Base-by-base conservation (phyloP, 257 asterid genomes). In the Lavandula angustifolia region DNA sequence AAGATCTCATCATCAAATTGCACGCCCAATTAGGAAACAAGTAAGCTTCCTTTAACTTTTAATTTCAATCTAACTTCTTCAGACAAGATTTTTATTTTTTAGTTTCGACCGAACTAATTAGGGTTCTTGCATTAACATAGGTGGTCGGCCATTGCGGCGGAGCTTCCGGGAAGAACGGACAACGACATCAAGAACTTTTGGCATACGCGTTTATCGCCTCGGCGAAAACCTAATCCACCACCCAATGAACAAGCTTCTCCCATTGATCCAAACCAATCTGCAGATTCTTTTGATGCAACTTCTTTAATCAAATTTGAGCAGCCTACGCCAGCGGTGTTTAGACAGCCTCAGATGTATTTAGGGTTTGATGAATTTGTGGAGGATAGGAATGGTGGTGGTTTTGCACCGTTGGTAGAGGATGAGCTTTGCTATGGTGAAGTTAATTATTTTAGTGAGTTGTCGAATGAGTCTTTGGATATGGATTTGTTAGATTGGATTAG, bases 101-200 rank as follows among this genome's bases (percentile, higher is more conserved):
- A 22, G 2, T 22, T 22, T 22, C 27, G 2, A 22, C 2, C 27
- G 27, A 22, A 22, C 27, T 22, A 22, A 22, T 22, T 22, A 22
- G 27, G 27, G 2, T 22, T 22, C 27, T 37, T 44, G 4, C 8
- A 44, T n/a, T 3, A 3, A 42, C 6, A 2, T 31, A 61, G 67
- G 67, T 61, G 67, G 67, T 61, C 67, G 4, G 17, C 67, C 53
- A 61, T 61, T n/a, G 67, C 67, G 31, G 42, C 32, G 2, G 43
- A 61, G 43, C 67, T 61, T 18, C 55, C 67, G 0, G 67, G 67
- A 29, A 61, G 67, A 31, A 61, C 67, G 4, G 67, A 61, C 43
- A 61, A 61, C 6, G 67, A 61, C 67, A 61, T 61, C 55, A 61
- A 60, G 54, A 60, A 60, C 54, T 60, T 42, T 41, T 60, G 67